These are phyloP conservation scores for Pholiota microspora DNA, from an alignment of 768 basidiomycete species.

Conservation along the genomic window DNA sequence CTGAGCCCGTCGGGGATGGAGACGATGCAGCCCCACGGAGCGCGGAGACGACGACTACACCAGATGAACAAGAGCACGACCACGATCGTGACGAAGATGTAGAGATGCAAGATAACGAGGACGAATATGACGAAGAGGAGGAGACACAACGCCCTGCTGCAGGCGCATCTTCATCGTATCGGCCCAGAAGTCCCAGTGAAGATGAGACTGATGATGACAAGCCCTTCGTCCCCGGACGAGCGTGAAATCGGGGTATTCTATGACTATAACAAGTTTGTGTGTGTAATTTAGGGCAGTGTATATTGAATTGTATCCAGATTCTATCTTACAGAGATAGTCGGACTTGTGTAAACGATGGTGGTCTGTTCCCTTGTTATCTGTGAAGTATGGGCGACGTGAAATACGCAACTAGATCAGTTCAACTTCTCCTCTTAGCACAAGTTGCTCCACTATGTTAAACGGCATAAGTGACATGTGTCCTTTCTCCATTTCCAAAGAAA, in stretches of 20 bases:
- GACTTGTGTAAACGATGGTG: background rate
- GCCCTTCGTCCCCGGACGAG: conserved; percentile 39
- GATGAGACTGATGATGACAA: conserved; percentile 45
- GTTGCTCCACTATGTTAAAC: conserved; percentile 73
- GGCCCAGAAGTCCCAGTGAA: conserved; percentile 34
- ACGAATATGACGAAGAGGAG: conserved; percentile 19
- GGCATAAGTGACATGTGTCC: conserved; percentile 81
- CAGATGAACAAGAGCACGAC: too few species aligned
- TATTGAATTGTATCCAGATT: background rate
- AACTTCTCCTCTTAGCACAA: conserved; percentile 68
- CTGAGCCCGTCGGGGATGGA: conserved; percentile 27
- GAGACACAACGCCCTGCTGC: conserved; percentile 9
- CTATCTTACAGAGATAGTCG: background rate
- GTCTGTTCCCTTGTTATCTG: background rate
- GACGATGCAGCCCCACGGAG: conserved; percentile 11
- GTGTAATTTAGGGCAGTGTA: conserved; percentile 15
- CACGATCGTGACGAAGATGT: conserved; percentile 23
- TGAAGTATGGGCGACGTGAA: conserved; percentile 10
- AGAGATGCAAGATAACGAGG: conserved; percentile 28
- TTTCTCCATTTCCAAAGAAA: conserved; percentile 68
- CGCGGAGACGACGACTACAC: conserved; percentile 16
- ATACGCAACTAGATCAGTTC: conserved; percentile 60
- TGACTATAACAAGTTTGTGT: conserved; percentile 3
- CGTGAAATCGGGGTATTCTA: conserved; percentile 15
- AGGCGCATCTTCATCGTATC: conserved; percentile 25